Conservation (phyloP, 2,329 filamentous ascomycete species). For the Aspergillus carbonarius region DNA sequence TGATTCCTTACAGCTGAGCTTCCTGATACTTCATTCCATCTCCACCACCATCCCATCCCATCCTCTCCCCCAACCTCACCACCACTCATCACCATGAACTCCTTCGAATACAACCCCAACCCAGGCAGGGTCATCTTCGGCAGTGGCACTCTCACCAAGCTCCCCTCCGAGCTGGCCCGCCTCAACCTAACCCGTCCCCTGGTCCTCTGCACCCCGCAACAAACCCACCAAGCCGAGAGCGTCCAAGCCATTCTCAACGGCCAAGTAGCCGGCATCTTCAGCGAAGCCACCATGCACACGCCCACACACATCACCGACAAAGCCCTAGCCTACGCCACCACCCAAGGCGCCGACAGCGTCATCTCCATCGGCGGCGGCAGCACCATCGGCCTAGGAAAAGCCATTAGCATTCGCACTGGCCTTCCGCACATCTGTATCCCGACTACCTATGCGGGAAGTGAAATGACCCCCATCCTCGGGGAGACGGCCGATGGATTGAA, state of each 20-base stretch:
- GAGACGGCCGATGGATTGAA: conserved; percentile 61
- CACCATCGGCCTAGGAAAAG: conserved; percentile 63
- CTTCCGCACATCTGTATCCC: conserved; percentile 61
- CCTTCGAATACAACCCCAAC: conserved; percentile 57
- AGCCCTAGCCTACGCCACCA: conserved; percentile 51
- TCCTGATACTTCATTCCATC: neutral
- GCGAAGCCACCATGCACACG: conserved; percentile 63
- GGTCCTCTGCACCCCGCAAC: conserved; percentile 58
- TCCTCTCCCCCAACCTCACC: neutral
- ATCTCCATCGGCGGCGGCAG: conserved; percentile 64
- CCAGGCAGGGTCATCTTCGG: conserved; percentile 59
- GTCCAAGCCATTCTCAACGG: conserved; percentile 48
- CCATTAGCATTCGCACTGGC: conserved; percentile 53
- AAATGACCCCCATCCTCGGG: conserved; percentile 65
- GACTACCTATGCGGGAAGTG: conserved; percentile 62
- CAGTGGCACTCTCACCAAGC: conserved; percentile 52
- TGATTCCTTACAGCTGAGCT: neutral
- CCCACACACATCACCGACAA: conserved; percentile 58
- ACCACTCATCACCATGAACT: conserved; percentile 46
- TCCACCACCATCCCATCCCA: neutral
- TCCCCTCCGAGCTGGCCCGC: conserved; percentile 45
- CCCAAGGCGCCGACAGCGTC: conserved; percentile 53
- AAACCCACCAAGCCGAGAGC: conserved; percentile 47
- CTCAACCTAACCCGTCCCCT: conserved; percentile 52
- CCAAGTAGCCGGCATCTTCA: conserved; percentile 53